Conservation (phyloP, 306 rosid species). For the Comarum palustre region DNA sequence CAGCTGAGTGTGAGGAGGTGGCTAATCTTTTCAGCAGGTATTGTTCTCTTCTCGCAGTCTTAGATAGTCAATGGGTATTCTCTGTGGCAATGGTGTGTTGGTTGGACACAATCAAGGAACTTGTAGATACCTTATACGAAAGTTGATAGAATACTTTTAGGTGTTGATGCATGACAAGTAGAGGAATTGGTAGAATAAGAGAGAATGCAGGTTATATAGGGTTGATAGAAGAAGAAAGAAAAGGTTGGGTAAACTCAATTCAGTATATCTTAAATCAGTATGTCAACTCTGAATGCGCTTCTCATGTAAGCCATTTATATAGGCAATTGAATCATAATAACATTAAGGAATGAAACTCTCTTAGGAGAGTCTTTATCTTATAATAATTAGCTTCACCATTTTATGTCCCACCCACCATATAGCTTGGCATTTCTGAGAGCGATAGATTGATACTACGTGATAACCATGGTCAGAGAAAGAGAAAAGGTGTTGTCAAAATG, state of each 20-base stretch:
- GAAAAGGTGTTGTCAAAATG: background rate
- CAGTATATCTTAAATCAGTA: background rate
- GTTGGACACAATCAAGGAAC: background rate
- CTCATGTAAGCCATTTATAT: background rate
- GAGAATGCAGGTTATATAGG: background rate
- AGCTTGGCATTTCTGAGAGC: background rate
- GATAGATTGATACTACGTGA: background rate
- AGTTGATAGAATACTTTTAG: background rate
- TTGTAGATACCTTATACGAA: background rate
- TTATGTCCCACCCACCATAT: background rate
- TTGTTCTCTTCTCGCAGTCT: background rate
- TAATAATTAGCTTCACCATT: background rate
- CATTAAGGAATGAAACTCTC: background rate
- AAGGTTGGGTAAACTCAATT: background rate
- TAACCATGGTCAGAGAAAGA: background rate
- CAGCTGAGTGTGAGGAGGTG: conserved; percentile 87
- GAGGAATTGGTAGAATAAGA: background rate
- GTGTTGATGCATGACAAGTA: background rate
- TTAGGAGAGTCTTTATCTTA: background rate
- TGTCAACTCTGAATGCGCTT: background rate
- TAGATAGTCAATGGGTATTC: background rate
- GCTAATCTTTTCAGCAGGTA: conserved; percentile 83
- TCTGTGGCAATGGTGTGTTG: background rate
- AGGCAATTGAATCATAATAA: background rate
- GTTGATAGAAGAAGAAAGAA: background rate